Base-by-base conservation (phyloP, 1,284 basidiomycete genomes). In the Afroboletus lepidellus region DNA sequence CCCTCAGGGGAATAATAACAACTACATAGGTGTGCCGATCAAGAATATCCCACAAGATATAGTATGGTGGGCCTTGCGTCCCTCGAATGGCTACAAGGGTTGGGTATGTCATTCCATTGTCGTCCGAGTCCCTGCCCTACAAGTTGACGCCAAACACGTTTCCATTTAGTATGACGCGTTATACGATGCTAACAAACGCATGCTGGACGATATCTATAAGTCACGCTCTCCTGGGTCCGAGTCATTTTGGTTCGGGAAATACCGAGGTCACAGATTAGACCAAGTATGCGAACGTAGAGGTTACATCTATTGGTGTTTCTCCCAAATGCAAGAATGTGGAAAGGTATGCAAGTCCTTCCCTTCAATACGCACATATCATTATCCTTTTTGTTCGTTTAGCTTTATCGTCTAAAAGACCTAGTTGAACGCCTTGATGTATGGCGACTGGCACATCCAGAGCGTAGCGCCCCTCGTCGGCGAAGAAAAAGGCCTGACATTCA, bases 221-320 rank as follows among this genome's bases (percentile, higher is more conserved):
- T 46, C 32, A 11, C 51, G 60, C 32, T 67, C 65, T 3, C 59
- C 61, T 12, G 65, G 63, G 5, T 66, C 61, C 13, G 62, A 61
- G 9, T 30, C 3, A 1, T 53, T 67, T 20, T 66, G 55, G 61
- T 66, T 62, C n/a, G 55, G 63, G 23, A 41, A 37, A 16, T 66
- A 58, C 20, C 15, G 11, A 13, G 62, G 63, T 42, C 38, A 30
- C 3, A 53, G 51, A 12, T 20, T 64, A 16, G 53, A 67, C 33
- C 51, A 51, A 12, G 59, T 12, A 6, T 64, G 53, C n/a, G 8
- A 49, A n/a, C 48, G 61, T 4, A 37, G 21, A 18, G 1, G 21
- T 3, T 64, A 30, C 15, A 41, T 64, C 0, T n/a, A 3, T 3
- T 60, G 46, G 46, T 51, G 51, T 42, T 37, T 50, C 32, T 37